Percentiles rank a stretch among this genome's conserved stretches.
phyloP scores from a whole-genome alignment of 2,329 filamentous ascomycete genomes.

The Penicillium thymicola region DNA sequence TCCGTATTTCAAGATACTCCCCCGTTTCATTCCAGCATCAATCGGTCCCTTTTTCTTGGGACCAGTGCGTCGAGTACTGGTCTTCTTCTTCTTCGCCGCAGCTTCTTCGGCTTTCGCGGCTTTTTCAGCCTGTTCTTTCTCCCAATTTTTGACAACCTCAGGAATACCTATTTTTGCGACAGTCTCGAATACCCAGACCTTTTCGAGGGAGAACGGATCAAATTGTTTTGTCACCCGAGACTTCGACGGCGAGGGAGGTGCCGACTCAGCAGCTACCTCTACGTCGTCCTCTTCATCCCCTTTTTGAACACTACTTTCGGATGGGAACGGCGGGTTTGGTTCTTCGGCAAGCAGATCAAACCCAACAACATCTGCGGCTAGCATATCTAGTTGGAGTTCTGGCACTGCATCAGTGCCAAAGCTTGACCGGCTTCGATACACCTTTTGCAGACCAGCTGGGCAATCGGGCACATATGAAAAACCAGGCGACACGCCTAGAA shows the following conservation, averaged over 20 bases:
- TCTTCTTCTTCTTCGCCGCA: conserved; percentile 30
- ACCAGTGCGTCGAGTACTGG: conserved; percentile 24
- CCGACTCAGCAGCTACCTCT: conserved; percentile 24
- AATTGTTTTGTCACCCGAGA: conserved; percentile 42
- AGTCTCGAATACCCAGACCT: conserved; percentile 66
- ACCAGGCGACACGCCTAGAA: conserved; percentile 29
- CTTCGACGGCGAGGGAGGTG: conserved; percentile 24
- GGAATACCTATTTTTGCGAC: conserved; percentile 64
- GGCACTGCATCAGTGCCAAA: conserved; percentile 69
- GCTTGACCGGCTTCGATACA: conserved; percentile 68
- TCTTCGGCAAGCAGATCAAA: conserved; percentile 72
- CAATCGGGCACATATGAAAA: conserved; percentile 39
- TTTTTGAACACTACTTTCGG: conserved; percentile 23
- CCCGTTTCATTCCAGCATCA: conserved; percentile 41
- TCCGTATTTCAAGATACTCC: conserved; percentile 42
- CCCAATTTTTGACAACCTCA: conserved; percentile 63
- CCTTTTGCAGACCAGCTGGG: conserved; percentile 59
- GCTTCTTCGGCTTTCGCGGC: conserved; percentile 19
- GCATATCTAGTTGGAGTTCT: conserved; percentile 75
- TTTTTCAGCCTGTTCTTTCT: conserved; percentile 42
- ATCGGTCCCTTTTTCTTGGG: conserved; percentile 39
- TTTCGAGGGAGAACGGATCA: conserved; percentile 63
- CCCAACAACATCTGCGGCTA: conserved; percentile 71
- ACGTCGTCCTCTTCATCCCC: conserved; percentile 34
- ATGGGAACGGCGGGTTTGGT: conserved; percentile 54